Evolutionary conservation across 1,284 basidiomycete species (phyloP), one percentile per base, ranked within the genome.

Genomic region (Chiua sp.): DNA sequence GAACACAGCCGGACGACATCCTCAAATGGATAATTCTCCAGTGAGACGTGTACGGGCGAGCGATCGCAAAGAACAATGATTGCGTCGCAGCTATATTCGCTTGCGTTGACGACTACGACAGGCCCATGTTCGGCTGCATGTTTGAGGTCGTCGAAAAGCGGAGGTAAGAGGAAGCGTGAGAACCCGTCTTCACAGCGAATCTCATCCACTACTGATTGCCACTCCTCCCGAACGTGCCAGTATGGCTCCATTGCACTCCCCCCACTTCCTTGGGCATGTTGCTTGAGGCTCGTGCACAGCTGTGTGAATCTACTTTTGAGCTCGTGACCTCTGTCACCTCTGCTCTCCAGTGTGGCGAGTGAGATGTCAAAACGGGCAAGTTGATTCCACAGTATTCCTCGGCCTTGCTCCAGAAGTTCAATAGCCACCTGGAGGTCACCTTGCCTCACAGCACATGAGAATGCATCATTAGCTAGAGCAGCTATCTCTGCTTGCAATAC

Each of bases 81-180:
- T 26, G 65, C 69, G 54, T 73, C 67, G 26, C 65, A 72, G 1
- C 64, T 58, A 42, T 63, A 59, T 52, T 55, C 30, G 55, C 63
- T 63, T 22, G 65, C 49, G 55, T 73, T 77, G 44, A 77, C 53
- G 32, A 75, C 55, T 53, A 78, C 69, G 16, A 77, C 68, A 0
- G 76, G 77, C 0, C 77, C 75, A 48, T 69, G 65, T 8, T 53
- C 56, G 0, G 73, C 68, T 2, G 64, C 74, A 26, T 59, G 22
- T 30, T 61, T 65, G 18, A 78, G 69, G 16, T 59, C 56, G 4
- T 37, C 28, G 53, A 70, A 74, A 7, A 63, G 55, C n/a, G 55
- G 51, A 7, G 68, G 56, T 22, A 59, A 39, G 28, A 73, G 52
- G 47, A 73, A 72, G 22, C 62, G 49, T 11, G 58, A 59, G 56